Conservation (phyloP, 352 stramenopile genomes). For the Globisporangium splendens region DNA sequence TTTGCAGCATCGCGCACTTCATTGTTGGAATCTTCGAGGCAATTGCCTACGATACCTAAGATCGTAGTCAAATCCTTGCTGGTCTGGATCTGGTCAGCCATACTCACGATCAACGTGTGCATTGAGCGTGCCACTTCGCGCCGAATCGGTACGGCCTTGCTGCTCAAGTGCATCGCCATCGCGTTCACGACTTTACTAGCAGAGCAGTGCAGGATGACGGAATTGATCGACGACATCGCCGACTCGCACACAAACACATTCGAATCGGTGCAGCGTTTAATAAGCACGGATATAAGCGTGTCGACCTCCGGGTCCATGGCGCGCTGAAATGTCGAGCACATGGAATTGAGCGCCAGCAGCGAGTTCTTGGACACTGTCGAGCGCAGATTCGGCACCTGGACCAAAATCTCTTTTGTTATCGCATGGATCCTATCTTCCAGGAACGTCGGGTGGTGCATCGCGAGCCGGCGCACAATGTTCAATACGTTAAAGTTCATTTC, state of each 20-base stretch:
- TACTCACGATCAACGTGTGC: slow-evolving; percentile 41
- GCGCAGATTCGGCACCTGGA: slow-evolving; percentile 63
- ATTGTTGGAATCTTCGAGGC: slow-evolving; percentile 73
- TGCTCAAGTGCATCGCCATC: slow-evolving; percentile 34
- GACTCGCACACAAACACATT: slow-evolving; percentile 77
- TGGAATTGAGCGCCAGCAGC: slow-evolving; percentile 60
- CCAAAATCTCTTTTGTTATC: slow-evolving; percentile 45
- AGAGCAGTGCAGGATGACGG: slow-evolving; percentile 56
- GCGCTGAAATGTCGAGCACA: slow-evolving; percentile 42
- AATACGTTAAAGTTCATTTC: slow-evolving; percentile 62
- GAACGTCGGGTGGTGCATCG: slow-evolving; percentile 40
- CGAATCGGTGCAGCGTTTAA: slow-evolving; percentile 65
- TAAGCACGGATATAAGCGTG: slow-evolving; percentile 47
- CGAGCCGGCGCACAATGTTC: slow-evolving; percentile 51
- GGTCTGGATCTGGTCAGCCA: slow-evolving; percentile 27
- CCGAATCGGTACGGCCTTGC: slow-evolving; percentile 48
- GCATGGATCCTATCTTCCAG: slow-evolving; percentile 45
- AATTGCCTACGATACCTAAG: slow-evolving; percentile 48
- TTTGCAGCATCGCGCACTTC: slow-evolving; percentile 70
- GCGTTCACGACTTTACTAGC: slow-evolving; percentile 37
- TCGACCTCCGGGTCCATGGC: slow-evolving; percentile 62
- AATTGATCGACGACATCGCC: slow-evolving; percentile 36
- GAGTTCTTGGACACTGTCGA: slow-evolving; percentile 77
- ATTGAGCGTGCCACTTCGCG: slow-evolving; percentile 58
- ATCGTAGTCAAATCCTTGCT: slow-evolving; percentile 41